Evolutionary conservation across 371 early-diverging fungal genomes (phyloP), one percentile per base, ranked within the genome.

Genomic region (Circinella umbellata): DNA sequence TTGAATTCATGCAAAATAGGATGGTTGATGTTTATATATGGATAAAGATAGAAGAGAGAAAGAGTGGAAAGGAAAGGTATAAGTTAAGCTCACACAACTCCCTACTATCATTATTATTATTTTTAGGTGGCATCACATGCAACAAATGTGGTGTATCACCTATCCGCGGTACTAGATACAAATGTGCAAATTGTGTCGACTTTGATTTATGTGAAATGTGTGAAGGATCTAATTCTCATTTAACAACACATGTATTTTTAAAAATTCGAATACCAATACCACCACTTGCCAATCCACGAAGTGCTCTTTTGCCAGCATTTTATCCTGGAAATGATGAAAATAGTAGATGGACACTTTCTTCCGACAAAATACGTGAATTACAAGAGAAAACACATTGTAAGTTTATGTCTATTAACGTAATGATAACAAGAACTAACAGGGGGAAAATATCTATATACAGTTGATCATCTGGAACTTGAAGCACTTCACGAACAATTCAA

Each of bases 141-240:
- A 94, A 96, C 80, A 91, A 92, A 76, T 98, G 98, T 74, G 86
- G 88, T 13, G 85, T 86, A 53, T 86, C 90, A 49, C 98, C 98
- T 3, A 91, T 98, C 64, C 88, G 96, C 20, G 98, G 98, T 1
- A 80, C 90, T 39, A 90, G 98, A 5, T 97, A 91, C 87, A 96
- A 94, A 70, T 98, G 98, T 73, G 91, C 92, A 51, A 95, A 97
- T 69, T 98, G 98, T 70, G 89, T 92, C 54, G 96, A 96, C 69
- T 95, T 88, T 73, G 98, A 98, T 83, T 75, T 98, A n/a, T 98
- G 98, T 74, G 95, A 95, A 73, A 80, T 86, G 42, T 98, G 98
- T 75, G 97, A 97, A 73, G 88, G 85, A 15, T 89, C 93, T 14
- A 86, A 88, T 35, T 82, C 76, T 0, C 98, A 98, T 74, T 62